A percentile compares a stretch with the other conserved stretches of the same genome.
phyloP scores from a whole-genome alignment of 116 monocot genomes.

The Iris pallida region DNA sequence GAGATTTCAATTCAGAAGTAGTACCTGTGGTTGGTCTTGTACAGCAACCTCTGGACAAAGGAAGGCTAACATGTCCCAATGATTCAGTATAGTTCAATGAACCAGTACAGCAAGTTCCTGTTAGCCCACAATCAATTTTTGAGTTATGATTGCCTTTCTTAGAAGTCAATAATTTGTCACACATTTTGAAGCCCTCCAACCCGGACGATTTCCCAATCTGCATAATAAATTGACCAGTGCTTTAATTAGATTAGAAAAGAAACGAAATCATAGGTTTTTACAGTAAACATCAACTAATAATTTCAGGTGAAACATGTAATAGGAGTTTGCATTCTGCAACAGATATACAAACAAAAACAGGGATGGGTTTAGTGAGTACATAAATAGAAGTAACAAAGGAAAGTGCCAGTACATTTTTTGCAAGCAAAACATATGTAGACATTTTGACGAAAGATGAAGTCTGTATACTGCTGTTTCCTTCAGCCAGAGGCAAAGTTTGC shows the following conservation, averaged over 20 bases:
- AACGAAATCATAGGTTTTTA: too few relatives aligned
- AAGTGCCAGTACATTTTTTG: too few relatives aligned
- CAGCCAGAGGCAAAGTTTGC: too few relatives aligned
- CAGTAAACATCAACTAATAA: too few relatives aligned
- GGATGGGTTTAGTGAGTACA: too few relatives aligned
- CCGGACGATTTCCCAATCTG: slow-evolving; percentile 24
- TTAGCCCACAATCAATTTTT: slow-evolving; percentile 18
- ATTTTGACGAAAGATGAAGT: too few relatives aligned
- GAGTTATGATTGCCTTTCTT: slow-evolving; percentile 15
- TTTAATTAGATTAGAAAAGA: not conserved
- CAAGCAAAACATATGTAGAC: too few relatives aligned
- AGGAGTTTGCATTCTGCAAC: too few relatives aligned
- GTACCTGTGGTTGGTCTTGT: slow-evolving; percentile 69
- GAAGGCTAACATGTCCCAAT: slow-evolving; percentile 17
- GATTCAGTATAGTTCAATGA: slow-evolving; percentile 18
- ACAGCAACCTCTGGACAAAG: slow-evolving; percentile 34
- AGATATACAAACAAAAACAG: too few relatives aligned
- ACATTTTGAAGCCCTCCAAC: slow-evolving; percentile 8
- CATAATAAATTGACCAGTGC: slow-evolving; percentile 12
- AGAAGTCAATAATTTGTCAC: slow-evolving; percentile 11
- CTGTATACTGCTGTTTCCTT: too few relatives aligned
- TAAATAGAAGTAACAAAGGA: too few relatives aligned
- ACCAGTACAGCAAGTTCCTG: slow-evolving; percentile 11
- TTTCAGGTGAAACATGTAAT: too few relatives aligned
- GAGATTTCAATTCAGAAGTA: slow-evolving; percentile 70